These are phyloP conservation scores for Hymenoscyphus infarciens DNA, from an alignment of 2,329 filamentous ascomycete species.

Conservation along the genomic window DNA sequence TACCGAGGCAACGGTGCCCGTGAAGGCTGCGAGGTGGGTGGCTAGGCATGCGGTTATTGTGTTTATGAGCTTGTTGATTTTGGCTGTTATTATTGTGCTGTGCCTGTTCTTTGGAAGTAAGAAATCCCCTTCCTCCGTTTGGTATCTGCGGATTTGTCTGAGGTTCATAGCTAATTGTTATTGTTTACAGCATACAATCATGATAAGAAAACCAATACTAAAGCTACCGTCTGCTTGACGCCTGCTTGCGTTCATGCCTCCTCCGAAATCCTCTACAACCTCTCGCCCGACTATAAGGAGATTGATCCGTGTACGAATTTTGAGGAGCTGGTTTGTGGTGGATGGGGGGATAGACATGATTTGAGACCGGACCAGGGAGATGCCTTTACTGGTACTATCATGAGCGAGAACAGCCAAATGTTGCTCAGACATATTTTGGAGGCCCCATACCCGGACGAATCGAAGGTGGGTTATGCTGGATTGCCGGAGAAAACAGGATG, in stretches of 20 bases:
- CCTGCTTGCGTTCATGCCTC: slow-evolving; percentile 61
- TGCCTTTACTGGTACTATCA: slow-evolving; percentile 56
- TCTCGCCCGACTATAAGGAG: slow-evolving; percentile 57
- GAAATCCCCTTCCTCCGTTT: neutral
- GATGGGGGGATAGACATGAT: slow-evolving; percentile 62
- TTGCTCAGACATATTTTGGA: slow-evolving; percentile 62
- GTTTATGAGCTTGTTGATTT: slow-evolving; percentile 25
- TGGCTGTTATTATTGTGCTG: slow-evolving; percentile 29
- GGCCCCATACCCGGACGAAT: slow-evolving; percentile 47
- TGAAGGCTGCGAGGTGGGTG: slow-evolving; percentile 21
- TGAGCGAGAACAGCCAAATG: slow-evolving; percentile 57
- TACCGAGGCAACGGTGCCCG: slow-evolving; percentile 8
- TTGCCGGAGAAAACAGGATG: neutral
- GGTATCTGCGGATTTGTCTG: too few species aligned
- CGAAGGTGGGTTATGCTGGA: slow-evolving; percentile 32
- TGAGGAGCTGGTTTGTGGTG: slow-evolving; percentile 63
- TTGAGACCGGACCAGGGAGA: slow-evolving; percentile 61
- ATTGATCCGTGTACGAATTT: slow-evolving; percentile 69
- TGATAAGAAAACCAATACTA: slow-evolving; percentile 13
- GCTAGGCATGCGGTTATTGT: slow-evolving; percentile 27
- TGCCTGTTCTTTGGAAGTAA: slow-evolving; percentile 28
- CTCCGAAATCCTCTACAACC: slow-evolving; percentile 58
- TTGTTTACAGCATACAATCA: slow-evolving; percentile 16
- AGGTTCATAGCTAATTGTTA: slow-evolving; percentile 11
- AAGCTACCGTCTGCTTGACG: slow-evolving; percentile 46